phyloP scores from a whole-genome alignment of 495 filamentous ascomycete genomes.

The Penicillium fimorum region DNA sequence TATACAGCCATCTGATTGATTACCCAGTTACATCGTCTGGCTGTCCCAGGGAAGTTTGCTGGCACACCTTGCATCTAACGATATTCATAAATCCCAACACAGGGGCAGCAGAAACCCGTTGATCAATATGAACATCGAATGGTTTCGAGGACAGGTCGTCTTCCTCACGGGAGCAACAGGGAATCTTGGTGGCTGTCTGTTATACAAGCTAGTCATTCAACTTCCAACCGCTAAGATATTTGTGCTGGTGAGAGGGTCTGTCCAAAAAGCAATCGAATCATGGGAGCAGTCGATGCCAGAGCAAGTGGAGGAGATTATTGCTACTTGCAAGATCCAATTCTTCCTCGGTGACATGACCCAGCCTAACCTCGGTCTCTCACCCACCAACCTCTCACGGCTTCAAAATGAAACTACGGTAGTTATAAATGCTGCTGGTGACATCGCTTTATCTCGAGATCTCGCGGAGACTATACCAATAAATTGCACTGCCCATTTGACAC shows the following conservation, averaged over 20 bases:
- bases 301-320: slow-evolving; percentile 19
- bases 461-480: slow-evolving; percentile 13
- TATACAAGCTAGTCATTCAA: slow-evolving; percentile 25
- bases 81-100: neutral
- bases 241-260: slow-evolving; percentile 14
- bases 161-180: slow-evolving; percentile 27
- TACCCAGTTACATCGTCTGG: neutral
- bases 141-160: slow-evolving; percentile 21
- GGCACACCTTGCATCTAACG: neutral
- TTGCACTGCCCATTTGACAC: slow-evolving; percentile 6
- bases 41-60: neutral
- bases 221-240: slow-evolving; percentile 22
- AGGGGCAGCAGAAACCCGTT: neutral
- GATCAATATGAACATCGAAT: neutral
- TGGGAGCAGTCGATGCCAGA: slow-evolving; percentile 23
- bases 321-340: slow-evolving; percentile 17
- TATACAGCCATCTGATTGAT: neutral
- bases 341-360: slow-evolving; percentile 21
- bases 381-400: slow-evolving; percentile 1
- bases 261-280: slow-evolving; percentile 14
- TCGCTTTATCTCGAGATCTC: slow-evolving; percentile 16
- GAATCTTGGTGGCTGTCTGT: slow-evolving; percentile 21
- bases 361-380: slow-evolving; percentile 10
- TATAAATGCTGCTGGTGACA: slow-evolving; percentile 18
- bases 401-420: slow-evolving; percentile 15